Conservation (phyloP, 192 early-diverging fungal species). For the Podila verticillata region DNA sequence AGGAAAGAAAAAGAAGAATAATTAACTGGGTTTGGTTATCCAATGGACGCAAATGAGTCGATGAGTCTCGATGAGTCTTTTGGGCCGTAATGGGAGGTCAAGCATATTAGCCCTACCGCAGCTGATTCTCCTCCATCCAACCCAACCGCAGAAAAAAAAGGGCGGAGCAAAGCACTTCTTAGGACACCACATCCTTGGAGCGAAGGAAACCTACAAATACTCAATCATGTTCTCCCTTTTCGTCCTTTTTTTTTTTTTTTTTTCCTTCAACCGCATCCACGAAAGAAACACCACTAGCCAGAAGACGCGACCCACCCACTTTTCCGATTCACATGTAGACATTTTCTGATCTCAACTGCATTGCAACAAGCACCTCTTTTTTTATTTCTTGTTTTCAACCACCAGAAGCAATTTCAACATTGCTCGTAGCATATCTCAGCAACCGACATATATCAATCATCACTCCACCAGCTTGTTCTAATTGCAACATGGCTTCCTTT, state of each 20-base stretch:
- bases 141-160: not conserved
- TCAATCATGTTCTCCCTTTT: not conserved
- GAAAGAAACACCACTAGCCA: not conserved
- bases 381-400: not conserved
- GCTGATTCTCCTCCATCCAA: too few species aligned
- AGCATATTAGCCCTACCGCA: conserved; percentile 24
- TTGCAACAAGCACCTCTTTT: not conserved
- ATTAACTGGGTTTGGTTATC: not conserved
- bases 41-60: not conserved
- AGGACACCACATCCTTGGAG: not conserved
- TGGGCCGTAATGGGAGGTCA: not conserved
- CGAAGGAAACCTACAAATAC: not conserved
- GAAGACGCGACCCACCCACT: too few species aligned
- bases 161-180: not conserved
- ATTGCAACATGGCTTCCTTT: too few species aligned
- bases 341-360: not conserved
- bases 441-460: not conserved
- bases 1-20: not conserved
- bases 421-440: not conserved
- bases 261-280: not conserved
- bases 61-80: conserved; percentile 45
- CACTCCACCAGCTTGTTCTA: not conserved
- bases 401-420: too few species aligned
- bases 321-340: too few species aligned
- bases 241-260: not conserved